phyloP scores from a whole-genome alignment of 192 early-diverging fungal species.

The Backusella luteola region DNA sequence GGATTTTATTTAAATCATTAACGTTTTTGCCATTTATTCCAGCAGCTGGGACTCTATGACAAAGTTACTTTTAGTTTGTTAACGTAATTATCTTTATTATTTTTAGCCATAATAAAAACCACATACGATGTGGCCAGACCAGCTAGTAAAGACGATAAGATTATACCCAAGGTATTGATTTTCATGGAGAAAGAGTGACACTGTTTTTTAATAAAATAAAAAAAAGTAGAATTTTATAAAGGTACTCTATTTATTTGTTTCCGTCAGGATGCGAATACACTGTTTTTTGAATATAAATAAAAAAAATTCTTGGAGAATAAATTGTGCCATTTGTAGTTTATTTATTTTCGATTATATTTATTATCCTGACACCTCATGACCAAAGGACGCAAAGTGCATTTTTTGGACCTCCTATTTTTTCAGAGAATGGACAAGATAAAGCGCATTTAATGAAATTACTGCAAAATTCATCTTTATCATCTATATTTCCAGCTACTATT shows the following conservation, averaged over 20 bases:
- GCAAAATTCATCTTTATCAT: conserved; percentile 17
- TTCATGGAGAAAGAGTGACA: neutral
- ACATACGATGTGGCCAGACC: neutral
- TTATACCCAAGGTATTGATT: neutral
- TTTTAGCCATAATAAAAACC: neutral
- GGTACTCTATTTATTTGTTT: neutral
- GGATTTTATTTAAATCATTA: neutral
- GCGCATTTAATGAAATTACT: neutral
- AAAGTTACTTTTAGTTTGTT: neutral
- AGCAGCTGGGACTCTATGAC: neutral
- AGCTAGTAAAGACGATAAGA: neutral
- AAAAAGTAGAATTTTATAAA: neutral
- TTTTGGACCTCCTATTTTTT: conserved; percentile 15
- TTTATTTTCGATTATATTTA: neutral
- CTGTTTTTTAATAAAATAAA: neutral
- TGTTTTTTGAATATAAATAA: neutral
- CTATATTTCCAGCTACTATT: neutral
- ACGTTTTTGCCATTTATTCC: neutral
- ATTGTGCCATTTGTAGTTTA: neutral
- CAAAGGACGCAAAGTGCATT: conserved; percentile 8
- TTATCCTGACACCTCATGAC: neutral
- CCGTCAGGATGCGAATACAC: neutral
- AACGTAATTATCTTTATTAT: neutral
- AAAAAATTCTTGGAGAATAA: neutral
- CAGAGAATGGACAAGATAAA: neutral